Evolutionary conservation across 768 basidiomycete genomes (phyloP).

Genomic region (Tricholoma bakamatsutake): DNA sequence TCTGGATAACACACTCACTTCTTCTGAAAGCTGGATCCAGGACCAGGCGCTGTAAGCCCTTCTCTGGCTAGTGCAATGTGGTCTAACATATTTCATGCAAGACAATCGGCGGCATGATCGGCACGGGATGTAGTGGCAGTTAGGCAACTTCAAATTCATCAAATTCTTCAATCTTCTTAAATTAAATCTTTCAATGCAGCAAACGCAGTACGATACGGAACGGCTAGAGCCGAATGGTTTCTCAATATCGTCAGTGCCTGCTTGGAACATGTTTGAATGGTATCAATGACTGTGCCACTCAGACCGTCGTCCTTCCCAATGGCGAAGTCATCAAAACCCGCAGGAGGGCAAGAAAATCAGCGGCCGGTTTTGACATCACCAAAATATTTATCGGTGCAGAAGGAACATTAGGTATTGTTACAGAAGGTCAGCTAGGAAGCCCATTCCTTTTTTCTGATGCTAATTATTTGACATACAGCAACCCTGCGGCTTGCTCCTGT

Average conservation of each 20-base stretch:
- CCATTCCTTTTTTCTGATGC: neutral
- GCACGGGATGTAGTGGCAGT: constrained; percentile 84
- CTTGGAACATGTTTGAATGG: neutral
- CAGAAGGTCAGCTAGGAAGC: constrained; percentile 48
- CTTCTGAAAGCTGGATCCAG: constrained; percentile 57
- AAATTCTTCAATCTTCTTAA: neutral
- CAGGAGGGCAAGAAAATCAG: constrained; percentile 71
- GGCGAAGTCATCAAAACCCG: constrained; percentile 89
- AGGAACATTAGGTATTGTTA: constrained; percentile 84
- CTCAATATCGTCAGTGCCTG: constrained; percentile 57
- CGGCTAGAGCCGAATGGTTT: constrained; percentile 86
- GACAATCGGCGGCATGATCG: constrained; percentile 88
- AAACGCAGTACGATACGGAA: constrained; percentile 82
- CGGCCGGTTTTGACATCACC: constrained; percentile 82
- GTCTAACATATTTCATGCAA: constrained; percentile 19
- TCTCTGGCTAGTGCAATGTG: neutral
- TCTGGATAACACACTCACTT: neutral
- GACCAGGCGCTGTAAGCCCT: constrained; percentile 55
- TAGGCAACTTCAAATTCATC: constrained; percentile 24
- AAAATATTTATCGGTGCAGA: constrained; percentile 90
- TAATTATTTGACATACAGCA: constrained; percentile 32
- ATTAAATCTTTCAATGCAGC: constrained; percentile 32
- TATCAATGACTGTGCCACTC: constrained; percentile 16
- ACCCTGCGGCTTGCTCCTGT: constrained; percentile 79
- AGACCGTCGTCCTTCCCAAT: constrained; percentile 82